These are phyloP conservation scores for Rhodamnia rubescens DNA, from an alignment of 345 rosid genomes.

Conservation along the genomic window DNA sequence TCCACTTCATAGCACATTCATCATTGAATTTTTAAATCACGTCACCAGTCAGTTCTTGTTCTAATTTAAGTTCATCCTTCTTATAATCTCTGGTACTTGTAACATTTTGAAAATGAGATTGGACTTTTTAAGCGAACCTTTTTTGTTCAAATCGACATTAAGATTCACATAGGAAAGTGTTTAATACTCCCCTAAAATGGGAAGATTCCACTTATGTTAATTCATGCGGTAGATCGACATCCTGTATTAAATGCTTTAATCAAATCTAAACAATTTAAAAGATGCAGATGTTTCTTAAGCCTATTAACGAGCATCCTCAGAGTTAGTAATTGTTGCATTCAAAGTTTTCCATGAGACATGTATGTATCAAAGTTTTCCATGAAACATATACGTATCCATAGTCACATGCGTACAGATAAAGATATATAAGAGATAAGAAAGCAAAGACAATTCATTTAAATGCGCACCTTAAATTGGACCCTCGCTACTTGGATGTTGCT, in stretches of 20 bases:
- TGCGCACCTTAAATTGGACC: neutral
- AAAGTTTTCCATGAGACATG: neutral
- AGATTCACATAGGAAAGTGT: neutral
- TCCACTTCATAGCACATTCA: neutral
- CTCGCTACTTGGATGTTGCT: neutral
- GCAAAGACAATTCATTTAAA: neutral
- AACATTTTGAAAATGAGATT: neutral
- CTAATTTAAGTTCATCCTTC: neutral
- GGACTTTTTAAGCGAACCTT: fast-evolving
- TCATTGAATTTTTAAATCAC: neutral
- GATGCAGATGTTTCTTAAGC: neutral
- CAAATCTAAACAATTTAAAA: neutral
- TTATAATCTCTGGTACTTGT: neutral
- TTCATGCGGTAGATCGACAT: neutral
- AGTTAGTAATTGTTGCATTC: neutral
- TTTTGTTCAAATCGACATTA: neutral
- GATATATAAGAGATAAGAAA: neutral
- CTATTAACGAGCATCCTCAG: neutral
- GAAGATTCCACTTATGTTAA: neutral
- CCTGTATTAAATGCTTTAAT: neutral
- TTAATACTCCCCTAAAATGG: neutral
- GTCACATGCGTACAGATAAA: neutral
- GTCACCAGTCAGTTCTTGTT: neutral
- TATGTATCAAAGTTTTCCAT: too few relatives aligned
- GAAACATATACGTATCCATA: neutral